Base-by-base conservation (phyloP, 352 stramenopile genomes). In the Phytopythium helicoides region DNA sequence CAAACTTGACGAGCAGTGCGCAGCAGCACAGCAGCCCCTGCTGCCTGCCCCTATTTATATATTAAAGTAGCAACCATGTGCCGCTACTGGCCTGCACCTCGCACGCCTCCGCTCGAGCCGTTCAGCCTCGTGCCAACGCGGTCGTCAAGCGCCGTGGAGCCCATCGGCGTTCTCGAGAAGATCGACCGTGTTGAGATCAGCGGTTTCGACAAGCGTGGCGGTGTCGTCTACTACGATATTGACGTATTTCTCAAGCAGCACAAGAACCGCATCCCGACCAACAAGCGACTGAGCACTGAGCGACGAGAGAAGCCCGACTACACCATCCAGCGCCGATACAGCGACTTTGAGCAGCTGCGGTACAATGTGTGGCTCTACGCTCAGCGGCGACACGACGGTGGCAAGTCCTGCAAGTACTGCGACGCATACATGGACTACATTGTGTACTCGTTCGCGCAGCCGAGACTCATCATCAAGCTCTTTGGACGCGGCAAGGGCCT, bases 171-270 rank as follows among this genome's bases (percentile, higher is more conserved):
- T 36, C 62, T 82, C 12, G 54, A 73, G 39, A 58, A 59, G 47
- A 76, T 86, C 36, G 71, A 86, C 19, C 64, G 51, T 38, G 47
- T 82, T 23, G 74, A 78, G 48, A 69, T 86, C 51, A 56, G 42
- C 31, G 59, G 67, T 36, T 69, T 76, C 52, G 66, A 62, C 25
- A 56, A 68, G 21, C 59, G 75, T 33, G 45, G 66, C 23, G 68
- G 68, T 33, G 59, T 71, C 34, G 55, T 71, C 21, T 70, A 77
- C 55, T 82, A 73, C 40, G 71, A 76, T 21, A 18, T 87, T n/a
- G 72, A 76, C 50, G 65, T 87, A 18, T 87, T 71, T 19, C 55
- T 78, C 23, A 72, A 72, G 39, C 71, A 72, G 49, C 62, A 66
- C 33, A 71, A 49, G 33, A 68, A 73, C 45, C 52, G 47, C 28